phyloP scores from a whole-genome alignment of 805 yeast genomes.

The Nematodospora valgi region DNA sequence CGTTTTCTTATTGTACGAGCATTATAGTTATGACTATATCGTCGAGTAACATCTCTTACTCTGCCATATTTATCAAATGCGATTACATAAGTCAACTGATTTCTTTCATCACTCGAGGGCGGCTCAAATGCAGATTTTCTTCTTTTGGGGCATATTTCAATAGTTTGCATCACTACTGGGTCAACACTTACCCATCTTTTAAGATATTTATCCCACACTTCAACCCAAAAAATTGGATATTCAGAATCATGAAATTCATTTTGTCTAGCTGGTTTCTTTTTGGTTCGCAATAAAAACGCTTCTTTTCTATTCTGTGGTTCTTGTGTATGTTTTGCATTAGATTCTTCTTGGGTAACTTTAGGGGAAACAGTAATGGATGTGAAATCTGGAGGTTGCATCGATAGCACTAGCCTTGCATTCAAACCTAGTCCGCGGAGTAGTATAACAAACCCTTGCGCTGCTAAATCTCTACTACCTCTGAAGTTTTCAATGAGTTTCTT shows the following conservation, averaged over 20 bases:
- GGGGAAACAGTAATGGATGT: constrained; percentile 31
- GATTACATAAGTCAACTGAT: constrained; percentile 67
- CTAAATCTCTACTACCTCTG: constrained; percentile 72
- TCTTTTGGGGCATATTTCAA: constrained; percentile 57
- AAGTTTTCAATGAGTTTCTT: constrained; percentile 38
- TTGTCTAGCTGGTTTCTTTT: neutral
- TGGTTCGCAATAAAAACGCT: too few relatives aligned
- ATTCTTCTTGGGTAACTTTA: constrained; percentile 6
- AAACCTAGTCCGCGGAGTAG: constrained; percentile 68
- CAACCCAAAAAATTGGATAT: constrained; percentile 88
- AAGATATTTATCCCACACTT: constrained; percentile 79
- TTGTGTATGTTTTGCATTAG: constrained; percentile 5
- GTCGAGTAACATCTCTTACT: constrained; percentile 77
- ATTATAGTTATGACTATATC: constrained; percentile 70
- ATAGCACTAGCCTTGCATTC: constrained; percentile 70
- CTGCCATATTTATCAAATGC: constrained; percentile 68
- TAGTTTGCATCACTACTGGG: constrained; percentile 60
- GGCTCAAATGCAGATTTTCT: constrained; percentile 68
- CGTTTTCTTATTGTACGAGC: constrained; percentile 74
- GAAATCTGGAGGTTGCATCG: constrained; percentile 89
- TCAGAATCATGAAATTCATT: constrained; percentile 15
- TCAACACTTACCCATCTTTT: constrained; percentile 84
- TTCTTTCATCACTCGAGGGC: constrained; percentile 53
- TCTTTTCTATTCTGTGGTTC: too few relatives aligned
- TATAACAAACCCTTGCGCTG: constrained; percentile 85